These are phyloP conservation scores for Schwanniomyces occidentalis DNA, from an alignment of 805 yeast genomes.

Conservation along the genomic window DNA sequence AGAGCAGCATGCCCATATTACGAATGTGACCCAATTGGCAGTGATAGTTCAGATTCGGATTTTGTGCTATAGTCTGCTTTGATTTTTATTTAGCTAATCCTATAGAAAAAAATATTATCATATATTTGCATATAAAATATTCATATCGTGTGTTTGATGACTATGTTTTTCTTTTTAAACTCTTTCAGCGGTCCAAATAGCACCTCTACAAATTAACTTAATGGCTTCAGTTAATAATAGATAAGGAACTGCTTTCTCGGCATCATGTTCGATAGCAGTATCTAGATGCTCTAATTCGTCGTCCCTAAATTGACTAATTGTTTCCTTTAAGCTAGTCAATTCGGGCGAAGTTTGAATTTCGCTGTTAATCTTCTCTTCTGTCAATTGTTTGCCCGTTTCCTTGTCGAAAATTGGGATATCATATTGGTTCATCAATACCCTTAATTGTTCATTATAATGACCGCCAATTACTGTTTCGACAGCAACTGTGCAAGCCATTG, in stretches of 20 bases:
- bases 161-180: slow-evolving; percentile 36
- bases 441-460: slow-evolving; percentile 87
- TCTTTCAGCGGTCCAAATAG: slow-evolving; percentile 89
- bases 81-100: no score
- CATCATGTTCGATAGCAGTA: slow-evolving; percentile 89
- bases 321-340: slow-evolving; percentile 53
- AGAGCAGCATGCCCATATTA: no score
- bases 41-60: no score
- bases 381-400: slow-evolving; percentile 29
- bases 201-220: slow-evolving; percentile 78
- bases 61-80: no score
- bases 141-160: neutral
- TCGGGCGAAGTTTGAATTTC: slow-evolving; percentile 50
- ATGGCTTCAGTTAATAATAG: slow-evolving; percentile 84
- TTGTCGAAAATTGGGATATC: slow-evolving; percentile 44
- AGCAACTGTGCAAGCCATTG: slow-evolving; percentile 99
- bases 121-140: slow-evolving; percentile 1
- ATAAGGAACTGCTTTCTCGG: slow-evolving; percentile 91
- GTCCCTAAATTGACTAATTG: slow-evolving; percentile 79
- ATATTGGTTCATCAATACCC: slow-evolving; percentile 71
- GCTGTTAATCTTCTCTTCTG: slow-evolving; percentile 19
- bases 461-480: slow-evolving; percentile 98
- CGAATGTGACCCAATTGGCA: no score
- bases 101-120: no score
- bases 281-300: slow-evolving; percentile 94